Conservation (phyloP, 2,329 filamentous ascomycete genomes). For the Mariannaea elegans region DNA sequence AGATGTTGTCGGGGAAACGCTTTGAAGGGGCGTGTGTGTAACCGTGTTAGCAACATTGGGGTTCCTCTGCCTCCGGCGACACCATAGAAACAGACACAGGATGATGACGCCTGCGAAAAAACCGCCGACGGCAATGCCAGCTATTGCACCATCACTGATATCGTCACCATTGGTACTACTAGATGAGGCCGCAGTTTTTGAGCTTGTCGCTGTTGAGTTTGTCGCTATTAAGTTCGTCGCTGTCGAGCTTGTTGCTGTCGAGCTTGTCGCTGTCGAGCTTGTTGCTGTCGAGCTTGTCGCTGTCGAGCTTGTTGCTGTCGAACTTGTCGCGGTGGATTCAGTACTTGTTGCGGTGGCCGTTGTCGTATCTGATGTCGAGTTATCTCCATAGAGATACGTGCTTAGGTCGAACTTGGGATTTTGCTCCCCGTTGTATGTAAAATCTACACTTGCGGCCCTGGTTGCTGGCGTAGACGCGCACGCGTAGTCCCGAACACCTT, state of each 20-base stretch:
- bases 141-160: neutral
- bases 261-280: too few species aligned
- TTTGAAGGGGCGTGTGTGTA: too few species aligned
- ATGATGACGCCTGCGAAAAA: neutral
- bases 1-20: too few species aligned
- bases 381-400: neutral
- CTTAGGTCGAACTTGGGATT: neutral
- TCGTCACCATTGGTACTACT: neutral
- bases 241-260: too few species aligned
- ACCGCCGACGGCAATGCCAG: neutral
- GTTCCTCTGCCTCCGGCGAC: too few species aligned
- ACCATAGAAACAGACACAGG: too few species aligned
- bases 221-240: too few species aligned
- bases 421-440: constrained; percentile 16
- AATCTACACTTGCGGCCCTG: constrained; percentile 14
- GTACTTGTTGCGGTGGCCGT: neutral
- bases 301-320: too few species aligned
- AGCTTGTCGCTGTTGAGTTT: neutral
- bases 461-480: constrained; percentile 7
- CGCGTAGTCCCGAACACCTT: constrained; percentile 13
- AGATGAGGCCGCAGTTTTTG: neutral
- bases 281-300: too few species aligned
- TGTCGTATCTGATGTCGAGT: neutral
- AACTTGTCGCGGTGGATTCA: neutral
- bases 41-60: too few species aligned